These are phyloP conservation scores for Coemansia sp. DNA, from an alignment of 192 early-diverging fungal genomes.

Conservation along the genomic window DNA sequence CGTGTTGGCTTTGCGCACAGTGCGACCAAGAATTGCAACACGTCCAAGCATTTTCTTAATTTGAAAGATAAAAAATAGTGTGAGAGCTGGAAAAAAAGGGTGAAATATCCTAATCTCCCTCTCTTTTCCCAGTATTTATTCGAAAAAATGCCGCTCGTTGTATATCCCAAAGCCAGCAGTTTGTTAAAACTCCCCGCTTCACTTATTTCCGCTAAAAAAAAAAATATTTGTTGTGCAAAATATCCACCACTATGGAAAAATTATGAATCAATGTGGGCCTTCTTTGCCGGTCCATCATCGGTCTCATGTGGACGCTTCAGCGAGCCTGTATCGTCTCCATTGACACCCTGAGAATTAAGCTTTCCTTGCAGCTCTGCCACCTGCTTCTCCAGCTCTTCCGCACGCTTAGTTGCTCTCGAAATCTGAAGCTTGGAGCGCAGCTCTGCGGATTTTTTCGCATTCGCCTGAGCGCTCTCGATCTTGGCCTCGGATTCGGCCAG, in stretches of 20 bases:
- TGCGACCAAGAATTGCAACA: neutral
- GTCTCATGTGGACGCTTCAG: constrained; percentile 30
- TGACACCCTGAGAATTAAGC: constrained; percentile 1
- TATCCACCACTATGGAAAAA: neutral
- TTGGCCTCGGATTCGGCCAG: constrained; percentile 40
- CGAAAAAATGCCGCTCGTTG: no score
- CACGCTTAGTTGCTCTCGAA: constrained; percentile 47
- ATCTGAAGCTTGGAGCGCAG: constrained; percentile 54
- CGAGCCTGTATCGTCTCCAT: constrained; percentile 6
- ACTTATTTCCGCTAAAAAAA: neutral
- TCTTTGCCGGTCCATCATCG: constrained; percentile 42
- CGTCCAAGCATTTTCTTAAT: neutral
- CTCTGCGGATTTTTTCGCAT: constrained; percentile 41
- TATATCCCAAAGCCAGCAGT: neutral
- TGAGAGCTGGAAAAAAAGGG: neutral
- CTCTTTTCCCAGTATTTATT: no score
- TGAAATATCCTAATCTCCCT: no score
- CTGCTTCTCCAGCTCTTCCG: constrained; percentile 41
- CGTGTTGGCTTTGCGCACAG: no score
- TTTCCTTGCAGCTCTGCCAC: constrained; percentile 30
- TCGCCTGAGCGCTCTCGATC: constrained; percentile 37
- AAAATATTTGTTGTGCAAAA: neutral
- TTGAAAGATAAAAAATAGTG: neutral
- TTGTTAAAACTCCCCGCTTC: constrained; percentile 5
- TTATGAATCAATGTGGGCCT: constrained; percentile 30